These are phyloP conservation scores for Chenopodium suecicum DNA, from an alignment of 148 eudicot genomes.

Conservation along the genomic window DNA sequence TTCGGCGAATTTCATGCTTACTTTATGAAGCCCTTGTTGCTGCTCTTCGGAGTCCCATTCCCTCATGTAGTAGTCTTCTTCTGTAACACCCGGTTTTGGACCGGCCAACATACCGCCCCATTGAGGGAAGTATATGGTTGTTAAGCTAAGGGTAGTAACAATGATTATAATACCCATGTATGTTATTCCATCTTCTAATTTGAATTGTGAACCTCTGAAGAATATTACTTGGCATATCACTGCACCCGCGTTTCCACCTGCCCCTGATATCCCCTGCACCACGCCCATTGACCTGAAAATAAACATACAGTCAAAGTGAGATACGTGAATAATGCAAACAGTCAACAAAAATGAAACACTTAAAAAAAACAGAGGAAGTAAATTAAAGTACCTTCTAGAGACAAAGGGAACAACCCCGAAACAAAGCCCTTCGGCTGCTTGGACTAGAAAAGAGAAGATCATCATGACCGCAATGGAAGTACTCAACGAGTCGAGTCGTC, in stretches of 20 bases:
- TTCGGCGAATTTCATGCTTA: background rate
- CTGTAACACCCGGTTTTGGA: background rate
- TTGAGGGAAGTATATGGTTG: background rate
- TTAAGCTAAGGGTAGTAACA: background rate
- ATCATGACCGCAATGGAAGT: background rate
- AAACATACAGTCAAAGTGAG: no score
- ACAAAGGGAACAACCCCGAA: background rate
- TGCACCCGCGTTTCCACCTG: background rate
- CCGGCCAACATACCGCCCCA: background rate
- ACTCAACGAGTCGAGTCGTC: background rate
- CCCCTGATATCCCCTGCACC: background rate
- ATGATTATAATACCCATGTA: background rate
- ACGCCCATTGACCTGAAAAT: background rate
- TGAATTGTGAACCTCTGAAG: background rate
- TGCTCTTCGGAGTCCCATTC: background rate
- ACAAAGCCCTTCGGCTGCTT: background rate
- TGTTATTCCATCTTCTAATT: background rate
- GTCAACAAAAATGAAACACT: no score
- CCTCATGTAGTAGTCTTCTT: background rate
- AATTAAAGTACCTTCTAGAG: background rate
- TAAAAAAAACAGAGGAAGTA: no score
- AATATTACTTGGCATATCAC: background rate
- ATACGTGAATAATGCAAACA: no score
- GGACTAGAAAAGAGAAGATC: background rate
- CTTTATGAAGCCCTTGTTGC: background rate